Percentiles rank a stretch among this genome's conserved stretches.
Evolutionary conservation across 345 rosid genomes (phyloP).

Genomic region (Abelmoschus esculentus): DNA sequence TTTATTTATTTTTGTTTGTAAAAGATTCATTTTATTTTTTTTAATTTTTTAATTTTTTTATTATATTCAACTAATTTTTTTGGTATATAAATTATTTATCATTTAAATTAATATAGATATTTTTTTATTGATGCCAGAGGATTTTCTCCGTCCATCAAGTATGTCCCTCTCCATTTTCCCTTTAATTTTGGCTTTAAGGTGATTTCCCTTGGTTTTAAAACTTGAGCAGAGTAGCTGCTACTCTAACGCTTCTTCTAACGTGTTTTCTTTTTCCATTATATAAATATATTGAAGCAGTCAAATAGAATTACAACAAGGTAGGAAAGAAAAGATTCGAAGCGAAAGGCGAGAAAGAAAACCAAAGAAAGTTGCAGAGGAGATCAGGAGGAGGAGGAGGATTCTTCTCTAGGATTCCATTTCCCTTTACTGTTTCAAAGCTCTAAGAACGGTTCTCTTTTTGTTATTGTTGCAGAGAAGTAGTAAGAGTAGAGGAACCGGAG

Average conservation of each 20-base stretch:
- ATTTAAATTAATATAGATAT: too few species aligned
- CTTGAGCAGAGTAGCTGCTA: slow-evolving; percentile 27
- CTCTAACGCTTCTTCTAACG: slow-evolving; percentile 1
- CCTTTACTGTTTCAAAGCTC: neutral
- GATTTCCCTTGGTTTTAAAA: slow-evolving; percentile 26
- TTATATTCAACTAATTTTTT: too few species aligned
- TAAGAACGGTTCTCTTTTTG: neutral
- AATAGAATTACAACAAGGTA: too few species aligned
- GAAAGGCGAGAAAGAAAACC: slow-evolving; percentile 2
- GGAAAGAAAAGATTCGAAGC: neutral
- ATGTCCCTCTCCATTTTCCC: neutral
- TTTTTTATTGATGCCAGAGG: too few species aligned
- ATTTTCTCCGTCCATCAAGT: too few species aligned
- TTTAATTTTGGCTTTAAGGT: slow-evolving; percentile 12
- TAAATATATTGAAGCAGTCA: too few species aligned
- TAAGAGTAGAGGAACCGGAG: neutral
- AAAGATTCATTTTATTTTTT: too few species aligned
- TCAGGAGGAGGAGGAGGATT: neutral
- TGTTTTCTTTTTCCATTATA: neutral
- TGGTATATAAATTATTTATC: too few species aligned
- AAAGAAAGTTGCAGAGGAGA: slow-evolving; percentile 30
- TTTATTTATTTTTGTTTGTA: too few species aligned
- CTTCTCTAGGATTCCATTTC: too few species aligned
- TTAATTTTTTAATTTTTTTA: too few species aligned
- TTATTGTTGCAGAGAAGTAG: slow-evolving; percentile 3